These are phyloP conservation scores for Fusarium kyushuense DNA, from an alignment of 2,329 filamentous ascomycete species.

Conservation along the genomic window DNA sequence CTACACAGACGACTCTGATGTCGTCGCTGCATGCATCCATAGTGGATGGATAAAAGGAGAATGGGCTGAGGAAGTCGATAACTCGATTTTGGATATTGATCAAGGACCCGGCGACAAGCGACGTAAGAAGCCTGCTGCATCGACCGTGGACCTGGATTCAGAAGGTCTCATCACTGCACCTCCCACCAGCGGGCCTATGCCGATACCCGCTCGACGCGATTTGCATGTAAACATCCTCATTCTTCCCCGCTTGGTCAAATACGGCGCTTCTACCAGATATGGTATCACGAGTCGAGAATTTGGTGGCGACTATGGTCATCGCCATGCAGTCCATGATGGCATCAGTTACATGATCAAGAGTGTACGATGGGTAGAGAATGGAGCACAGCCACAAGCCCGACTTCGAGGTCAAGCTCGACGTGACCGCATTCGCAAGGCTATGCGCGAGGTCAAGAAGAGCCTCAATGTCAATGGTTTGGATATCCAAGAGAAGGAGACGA, in stretches of 20 bases:
- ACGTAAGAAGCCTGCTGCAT: conserved; percentile 50
- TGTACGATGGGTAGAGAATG: conserved; percentile 86
- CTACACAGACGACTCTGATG: conserved; percentile 95
- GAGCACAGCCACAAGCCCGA: conserved; percentile 70
- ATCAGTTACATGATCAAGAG: conserved; percentile 88
- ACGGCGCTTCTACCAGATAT: conserved; percentile 79
- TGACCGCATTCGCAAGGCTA: conserved; percentile 68
- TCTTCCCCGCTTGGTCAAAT: conserved; percentile 81
- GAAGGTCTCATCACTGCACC: conserved; percentile 64
- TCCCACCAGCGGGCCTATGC: conserved; percentile 70
- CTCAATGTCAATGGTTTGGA: conserved; percentile 50
- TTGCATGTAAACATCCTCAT: conserved; percentile 89
- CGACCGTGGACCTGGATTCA: conserved; percentile 53
- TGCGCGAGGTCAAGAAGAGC: conserved; percentile 62
- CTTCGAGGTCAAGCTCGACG: conserved; percentile 67
- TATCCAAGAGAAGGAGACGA: conserved; percentile 44
- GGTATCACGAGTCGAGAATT: conserved; percentile 87
- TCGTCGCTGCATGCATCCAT: conserved; percentile 92
- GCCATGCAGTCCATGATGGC: conserved; percentile 76
- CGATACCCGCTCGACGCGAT: conserved; percentile 76
- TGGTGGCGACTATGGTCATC: conserved; percentile 63
- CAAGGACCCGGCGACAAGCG: conserved; percentile 50
- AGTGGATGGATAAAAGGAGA: conserved; percentile 91
- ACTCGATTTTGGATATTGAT: conserved; percentile 71
- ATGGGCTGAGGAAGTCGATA: conserved; percentile 83